phyloP scores from a whole-genome alignment of 805 yeast genomes.

The Clavispora fructus region DNA sequence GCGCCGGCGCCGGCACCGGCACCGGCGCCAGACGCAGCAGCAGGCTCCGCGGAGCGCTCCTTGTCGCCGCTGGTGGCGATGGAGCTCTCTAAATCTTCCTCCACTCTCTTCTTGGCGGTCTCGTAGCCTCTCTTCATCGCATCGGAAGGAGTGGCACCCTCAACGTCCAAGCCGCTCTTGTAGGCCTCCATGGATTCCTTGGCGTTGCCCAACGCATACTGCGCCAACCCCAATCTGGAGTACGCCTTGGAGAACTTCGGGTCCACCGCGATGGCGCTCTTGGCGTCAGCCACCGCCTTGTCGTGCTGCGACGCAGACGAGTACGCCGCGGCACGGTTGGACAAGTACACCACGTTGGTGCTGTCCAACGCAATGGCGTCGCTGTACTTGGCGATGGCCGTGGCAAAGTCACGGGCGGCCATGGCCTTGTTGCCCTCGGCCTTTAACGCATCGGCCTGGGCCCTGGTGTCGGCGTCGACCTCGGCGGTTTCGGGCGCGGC shows the following conservation, averaged over 20 bases:
- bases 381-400: conserved; percentile 74
- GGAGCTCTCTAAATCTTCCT: conserved; percentile 56
- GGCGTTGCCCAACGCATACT: conserved; percentile 90
- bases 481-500: conserved; percentile 17
- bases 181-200: conserved; percentile 88
- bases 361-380: conserved; percentile 70
- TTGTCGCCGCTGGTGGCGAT: conserved; percentile 27
- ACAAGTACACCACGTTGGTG: conserved; percentile 74
- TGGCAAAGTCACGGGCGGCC: conserved; percentile 66
- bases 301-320: conserved; percentile 72
- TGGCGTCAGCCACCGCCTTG: conserved; percentile 78
- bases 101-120: conserved; percentile 84
- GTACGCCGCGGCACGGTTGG: conserved; percentile 96
- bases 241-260: conserved; percentile 86
- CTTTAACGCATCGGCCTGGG: conserved; percentile 80
- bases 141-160: conserved; percentile 78
- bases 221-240: conserved; percentile 91
- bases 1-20: conserved; percentile 37
- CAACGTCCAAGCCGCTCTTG: conserved; percentile 78
- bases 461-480: conserved; percentile 50
- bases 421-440: conserved; percentile 85
- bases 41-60: neutral
- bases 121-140: conserved; percentile 92
- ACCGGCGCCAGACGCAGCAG: conserved; percentile 28
- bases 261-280: conserved; percentile 70